Evolutionary conservation across 805 yeast genomes (phyloP).

Genomic region (Torulaspora gathmanii): DNA sequence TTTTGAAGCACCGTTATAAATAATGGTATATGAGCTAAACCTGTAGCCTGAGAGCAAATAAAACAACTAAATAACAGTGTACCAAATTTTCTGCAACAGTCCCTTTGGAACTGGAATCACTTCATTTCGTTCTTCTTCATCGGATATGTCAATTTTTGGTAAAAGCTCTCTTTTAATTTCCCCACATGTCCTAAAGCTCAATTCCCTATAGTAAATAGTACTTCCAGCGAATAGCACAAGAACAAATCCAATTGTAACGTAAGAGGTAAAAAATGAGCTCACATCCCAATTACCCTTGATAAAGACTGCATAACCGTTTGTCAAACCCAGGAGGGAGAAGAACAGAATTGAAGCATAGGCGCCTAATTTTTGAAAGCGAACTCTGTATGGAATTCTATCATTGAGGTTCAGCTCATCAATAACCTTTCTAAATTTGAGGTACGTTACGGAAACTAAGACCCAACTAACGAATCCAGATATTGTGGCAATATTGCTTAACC

Average conservation of each 20-base stretch:
- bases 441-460: slow-evolving; percentile 47
- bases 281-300: slow-evolving; percentile 41
- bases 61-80: slow-evolving; percentile 8
- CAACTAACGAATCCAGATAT: slow-evolving; percentile 57
- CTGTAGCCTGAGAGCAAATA: slow-evolving; percentile 38
- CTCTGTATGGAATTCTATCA: slow-evolving; percentile 51
- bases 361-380: slow-evolving; percentile 51
- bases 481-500: slow-evolving; percentile 58
- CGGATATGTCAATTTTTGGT: slow-evolving; percentile 17
- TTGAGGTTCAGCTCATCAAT: slow-evolving; percentile 44
- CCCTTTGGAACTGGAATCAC: slow-evolving; percentile 13
- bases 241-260: slow-evolving; percentile 49
- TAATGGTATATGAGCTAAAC: too few species aligned
- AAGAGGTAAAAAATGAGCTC: slow-evolving; percentile 58
- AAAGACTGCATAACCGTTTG: slow-evolving; percentile 65
- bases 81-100: slow-evolving; percentile 11
- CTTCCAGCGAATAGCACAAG: slow-evolving; percentile 35
- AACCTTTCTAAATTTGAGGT: slow-evolving; percentile 56
- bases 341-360: slow-evolving; percentile 48
- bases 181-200: slow-evolving; percentile 10
- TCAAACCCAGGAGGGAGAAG: slow-evolving; percentile 45
- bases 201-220: slow-evolving; percentile 9
- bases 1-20: too few species aligned
- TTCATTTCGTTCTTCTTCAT: slow-evolving; percentile 16
- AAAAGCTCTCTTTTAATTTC: slow-evolving; percentile 13